phyloP scores from a whole-genome alignment of 2,329 filamentous ascomycete genomes.

The Pleomassaria siparia region DNA sequence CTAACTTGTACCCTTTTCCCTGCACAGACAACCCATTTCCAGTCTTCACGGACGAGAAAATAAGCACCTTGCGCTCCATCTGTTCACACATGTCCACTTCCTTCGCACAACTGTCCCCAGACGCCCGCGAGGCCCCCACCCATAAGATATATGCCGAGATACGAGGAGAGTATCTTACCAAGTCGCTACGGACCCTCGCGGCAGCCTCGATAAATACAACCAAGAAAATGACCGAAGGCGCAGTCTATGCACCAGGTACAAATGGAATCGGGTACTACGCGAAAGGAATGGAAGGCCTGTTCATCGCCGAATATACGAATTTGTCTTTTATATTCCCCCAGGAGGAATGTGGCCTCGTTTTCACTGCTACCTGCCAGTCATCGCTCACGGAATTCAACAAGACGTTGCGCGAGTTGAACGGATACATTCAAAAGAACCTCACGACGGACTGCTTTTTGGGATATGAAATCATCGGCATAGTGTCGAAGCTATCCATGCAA shows the following conservation, averaged over 20 bases:
- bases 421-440: slow-evolving; percentile 82
- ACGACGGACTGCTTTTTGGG: slow-evolving; percentile 91
- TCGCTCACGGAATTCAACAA: slow-evolving; percentile 80
- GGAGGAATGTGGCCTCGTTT: slow-evolving; percentile 79
- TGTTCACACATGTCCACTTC: slow-evolving; percentile 73
- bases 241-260: slow-evolving; percentile 82
- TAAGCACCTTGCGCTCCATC: slow-evolving; percentile 75
- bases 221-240: slow-evolving; percentile 72
- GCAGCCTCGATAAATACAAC: slow-evolving; percentile 79
- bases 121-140: slow-evolving; percentile 63
- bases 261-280: slow-evolving; percentile 92
- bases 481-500: slow-evolving; percentile 75
- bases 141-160: slow-evolving; percentile 83
- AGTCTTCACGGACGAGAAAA: slow-evolving; percentile 72
- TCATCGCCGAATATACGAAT: slow-evolving; percentile 86
- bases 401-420: slow-evolving; percentile 85
- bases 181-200: slow-evolving; percentile 81
- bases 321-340: slow-evolving; percentile 83
- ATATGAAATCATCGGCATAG: slow-evolving; percentile 91
- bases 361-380: slow-evolving; percentile 75
- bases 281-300: slow-evolving; percentile 82
- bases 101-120: slow-evolving; percentile 51
- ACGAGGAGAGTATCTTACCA: slow-evolving; percentile 81
- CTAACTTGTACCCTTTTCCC: too few species aligned
- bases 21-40: slow-evolving; percentile 70